A percentile compares a stretch with the other conserved stretches of the same genome.
Evolutionary conservation across 306 rosid species (phyloP).

Genomic region (Argentina anserina): DNA sequence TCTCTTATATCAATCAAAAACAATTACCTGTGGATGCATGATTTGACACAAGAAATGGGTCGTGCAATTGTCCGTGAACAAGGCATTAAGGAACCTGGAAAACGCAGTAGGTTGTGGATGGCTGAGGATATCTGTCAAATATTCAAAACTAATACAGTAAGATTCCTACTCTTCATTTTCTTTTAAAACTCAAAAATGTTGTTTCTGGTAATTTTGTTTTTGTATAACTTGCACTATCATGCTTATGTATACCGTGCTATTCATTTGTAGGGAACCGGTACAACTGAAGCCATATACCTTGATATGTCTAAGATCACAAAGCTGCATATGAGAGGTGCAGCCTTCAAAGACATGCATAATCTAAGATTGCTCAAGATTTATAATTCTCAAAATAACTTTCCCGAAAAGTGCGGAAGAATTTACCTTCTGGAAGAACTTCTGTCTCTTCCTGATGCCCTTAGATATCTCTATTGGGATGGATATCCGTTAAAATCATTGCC

Average conservation of each 20-base stretch:
- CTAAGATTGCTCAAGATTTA: not conserved
- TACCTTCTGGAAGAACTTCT: not conserved
- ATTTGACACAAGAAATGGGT: not conserved
- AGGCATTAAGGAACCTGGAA: not conserved
- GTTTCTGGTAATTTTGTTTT: not conserved
- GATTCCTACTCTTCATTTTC: not conserved
- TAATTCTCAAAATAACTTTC: not conserved
- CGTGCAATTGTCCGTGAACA: not conserved
- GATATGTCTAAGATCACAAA: not conserved
- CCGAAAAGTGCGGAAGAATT: not conserved
- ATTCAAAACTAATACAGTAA: not conserved
- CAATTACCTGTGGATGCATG: not conserved
- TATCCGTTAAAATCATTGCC: not conserved
- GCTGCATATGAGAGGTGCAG: not conserved
- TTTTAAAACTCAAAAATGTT: no score
- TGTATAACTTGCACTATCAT: no score
- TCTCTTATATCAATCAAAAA: not conserved
- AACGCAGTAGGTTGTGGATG: not conserved
- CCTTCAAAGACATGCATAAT: not conserved
- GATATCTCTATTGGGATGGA: not conserved
- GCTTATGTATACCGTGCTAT: not conserved
- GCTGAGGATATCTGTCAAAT: not conserved
- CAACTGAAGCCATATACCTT: not conserved
- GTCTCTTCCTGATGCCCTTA: not conserved
- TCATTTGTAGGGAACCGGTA: not conserved